These are phyloP conservation scores for Aspergillus heteromorphus DNA, from an alignment of 495 filamentous ascomycete species.

Conservation along the genomic window DNA sequence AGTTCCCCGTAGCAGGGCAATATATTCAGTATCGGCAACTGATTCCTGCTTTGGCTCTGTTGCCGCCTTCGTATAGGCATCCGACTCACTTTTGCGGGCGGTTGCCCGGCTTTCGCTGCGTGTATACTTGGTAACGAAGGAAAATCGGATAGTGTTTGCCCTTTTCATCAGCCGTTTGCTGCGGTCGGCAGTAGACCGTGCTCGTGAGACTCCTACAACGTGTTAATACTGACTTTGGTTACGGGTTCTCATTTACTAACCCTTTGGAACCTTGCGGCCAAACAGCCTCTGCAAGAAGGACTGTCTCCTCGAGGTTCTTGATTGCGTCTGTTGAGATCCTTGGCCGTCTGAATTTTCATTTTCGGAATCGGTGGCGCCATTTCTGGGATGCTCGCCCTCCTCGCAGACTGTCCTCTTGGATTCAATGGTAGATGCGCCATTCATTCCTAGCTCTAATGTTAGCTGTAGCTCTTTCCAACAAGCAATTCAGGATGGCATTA, in stretches of 20 bases:
- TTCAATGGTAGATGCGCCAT: constrained; percentile 5
- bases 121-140: constrained; percentile 20
- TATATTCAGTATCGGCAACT: constrained; percentile 15
- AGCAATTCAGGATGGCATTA: neutral
- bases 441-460: constrained; percentile 1
- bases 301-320: constrained; percentile 8
- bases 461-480: neutral
- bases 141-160: constrained; percentile 27
- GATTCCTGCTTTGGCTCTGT: constrained; percentile 6
- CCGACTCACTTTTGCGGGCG: constrained; percentile 9
- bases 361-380: constrained; percentile 1
- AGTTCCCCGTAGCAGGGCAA: constrained; percentile 14
- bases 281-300: constrained; percentile 23
- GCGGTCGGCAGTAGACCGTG: constrained; percentile 16
- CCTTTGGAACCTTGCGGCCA: constrained; percentile 19
- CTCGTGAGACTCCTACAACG: constrained; percentile 17
- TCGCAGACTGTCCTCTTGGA: constrained; percentile 13
- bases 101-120: constrained; percentile 15
- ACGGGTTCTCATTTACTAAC: constrained; percentile 5
- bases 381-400: constrained; percentile 9
- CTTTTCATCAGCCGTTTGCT: constrained; percentile 24
- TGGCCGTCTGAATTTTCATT: constrained; percentile 8
- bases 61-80: neutral
- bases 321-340: neutral
- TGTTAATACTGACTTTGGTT: neutral